phyloP scores from a whole-genome alignment of 202 grass and related monocot species.

The Eragrostis tef region DNA sequence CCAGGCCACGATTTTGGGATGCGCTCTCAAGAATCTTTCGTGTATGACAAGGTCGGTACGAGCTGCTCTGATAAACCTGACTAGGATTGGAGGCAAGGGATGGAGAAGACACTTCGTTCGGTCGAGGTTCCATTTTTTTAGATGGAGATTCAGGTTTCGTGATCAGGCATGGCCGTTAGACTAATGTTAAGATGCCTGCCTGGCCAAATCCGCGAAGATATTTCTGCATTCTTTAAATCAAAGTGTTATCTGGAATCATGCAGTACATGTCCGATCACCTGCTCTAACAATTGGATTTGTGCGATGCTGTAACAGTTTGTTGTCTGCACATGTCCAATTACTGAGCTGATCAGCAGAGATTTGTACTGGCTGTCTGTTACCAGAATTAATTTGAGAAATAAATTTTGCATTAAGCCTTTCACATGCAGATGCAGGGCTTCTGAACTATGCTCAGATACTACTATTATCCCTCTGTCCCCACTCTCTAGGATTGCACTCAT shows the following conservation, averaged over 20 bases:
- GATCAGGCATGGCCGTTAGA: background rate
- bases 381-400: no score
- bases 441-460: background rate
- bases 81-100: background rate
- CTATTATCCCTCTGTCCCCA: background rate
- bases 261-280: no score
- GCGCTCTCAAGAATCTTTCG: conserved; percentile 21
- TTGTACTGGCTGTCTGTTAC: background rate
- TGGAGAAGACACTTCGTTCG: background rate
- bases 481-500: background rate
- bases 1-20: background rate
- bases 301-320: no score
- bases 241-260: background rate
- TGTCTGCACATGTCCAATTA: background rate
- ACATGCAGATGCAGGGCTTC: background rate
- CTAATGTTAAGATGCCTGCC: background rate
- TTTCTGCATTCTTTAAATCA: background rate
- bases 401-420: background rate
- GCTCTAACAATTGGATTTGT: no score
- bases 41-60: conserved; percentile 29
- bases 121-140: background rate
- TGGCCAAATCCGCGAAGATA: conserved; percentile 9
- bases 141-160: background rate
- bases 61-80: background rate
- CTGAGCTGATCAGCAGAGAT: conserved; percentile 14